Base-by-base conservation (phyloP, 768 basidiomycete species). In the Fomitopsis serialis region DNA sequence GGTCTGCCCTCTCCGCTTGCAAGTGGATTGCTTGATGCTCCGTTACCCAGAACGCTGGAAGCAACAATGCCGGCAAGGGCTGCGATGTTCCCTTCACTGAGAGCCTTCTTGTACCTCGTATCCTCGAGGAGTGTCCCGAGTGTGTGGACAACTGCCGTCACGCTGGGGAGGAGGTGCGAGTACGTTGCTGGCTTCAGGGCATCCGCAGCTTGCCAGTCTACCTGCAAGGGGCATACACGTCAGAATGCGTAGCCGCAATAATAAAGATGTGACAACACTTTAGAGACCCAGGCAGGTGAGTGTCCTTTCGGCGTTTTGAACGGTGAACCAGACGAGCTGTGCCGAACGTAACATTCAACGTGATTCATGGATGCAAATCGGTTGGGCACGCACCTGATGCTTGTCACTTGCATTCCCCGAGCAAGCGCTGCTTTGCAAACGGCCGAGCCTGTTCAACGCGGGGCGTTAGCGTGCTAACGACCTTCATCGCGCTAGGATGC, bases 241-340 rank as follows among this genome's bases (percentile, higher is more conserved):
- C 32, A 25, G 13, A 45, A 48, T 62, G 37, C 54, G 37, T 19
- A 47, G 8, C 29, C 53, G 10, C 21, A 17, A 22, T 3, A 40
- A 34, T 24, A 54, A 27, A 47, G 23, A 50, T 42, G 44, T 44
- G 46, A 58, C 59, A 70, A 57, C 59, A 91, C 92, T 69, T 89
- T 81, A 54, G 79, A 70, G 13, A 81, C 80, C 97, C 96, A 99
- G 4, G 85, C 80, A 6, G 96, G 94, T 1, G 78, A 72, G 67
- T 98, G 94, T 4, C 94, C 94, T 63, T 88, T 93, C n/a, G 89
- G 84, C 11, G 92, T 93, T 55, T 70, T 77, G 68, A 88, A 97
- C 5, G 96, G 90, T 53, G 69, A 77, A 32, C 97, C 97, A 4
- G 92, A 92, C 11, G 88, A 89, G 70, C 94, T 96, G 63, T 12